Conservation (phyloP, 1,284 basidiomycete species). For the Chondrostereum purpureum region DNA sequence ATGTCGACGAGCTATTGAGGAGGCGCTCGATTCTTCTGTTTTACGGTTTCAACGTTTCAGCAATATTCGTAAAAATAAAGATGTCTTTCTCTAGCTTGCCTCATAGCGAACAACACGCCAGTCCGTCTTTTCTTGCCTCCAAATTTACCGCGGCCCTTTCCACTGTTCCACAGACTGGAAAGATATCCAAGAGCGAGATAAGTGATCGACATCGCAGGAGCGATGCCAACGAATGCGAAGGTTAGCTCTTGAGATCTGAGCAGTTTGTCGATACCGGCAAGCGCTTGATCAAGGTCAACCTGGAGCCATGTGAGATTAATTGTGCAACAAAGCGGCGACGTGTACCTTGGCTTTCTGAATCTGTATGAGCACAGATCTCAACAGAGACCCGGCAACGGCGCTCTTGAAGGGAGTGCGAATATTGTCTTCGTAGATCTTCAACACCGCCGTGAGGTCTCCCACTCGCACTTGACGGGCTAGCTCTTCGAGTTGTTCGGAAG, state of each 20-base stretch:
- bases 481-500: constrained; percentile 52
- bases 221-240: constrained; percentile 95
- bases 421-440: constrained; percentile 88
- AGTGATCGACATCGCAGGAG: constrained; percentile 80
- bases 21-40: constrained; percentile 69
- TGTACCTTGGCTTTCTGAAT: constrained; percentile 92
- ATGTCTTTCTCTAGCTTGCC: too few relatives aligned
- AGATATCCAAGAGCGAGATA: constrained; percentile 62
- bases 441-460: constrained; percentile 86
- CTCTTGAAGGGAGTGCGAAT: constrained; percentile 83
- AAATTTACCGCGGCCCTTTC: constrained; percentile 39
- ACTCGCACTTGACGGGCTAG: constrained; percentile 64
- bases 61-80: neutral
- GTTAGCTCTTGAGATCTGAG: constrained; percentile 94
- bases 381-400: constrained; percentile 74
- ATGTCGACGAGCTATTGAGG: constrained; percentile 40
- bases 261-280: constrained; percentile 85
- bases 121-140: constrained; percentile 45
- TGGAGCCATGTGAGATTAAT: constrained; percentile 22
- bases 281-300: constrained; percentile 88
- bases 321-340: neutral
- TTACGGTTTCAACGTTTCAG: neutral
- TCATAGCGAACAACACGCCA: constrained; percentile 57
- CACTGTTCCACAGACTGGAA: constrained; percentile 40
- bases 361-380: constrained; percentile 88